Evolutionary conservation across 2,329 filamentous ascomycete genomes (phyloP).

Genomic region (Incumbomyces delicatus): DNA sequence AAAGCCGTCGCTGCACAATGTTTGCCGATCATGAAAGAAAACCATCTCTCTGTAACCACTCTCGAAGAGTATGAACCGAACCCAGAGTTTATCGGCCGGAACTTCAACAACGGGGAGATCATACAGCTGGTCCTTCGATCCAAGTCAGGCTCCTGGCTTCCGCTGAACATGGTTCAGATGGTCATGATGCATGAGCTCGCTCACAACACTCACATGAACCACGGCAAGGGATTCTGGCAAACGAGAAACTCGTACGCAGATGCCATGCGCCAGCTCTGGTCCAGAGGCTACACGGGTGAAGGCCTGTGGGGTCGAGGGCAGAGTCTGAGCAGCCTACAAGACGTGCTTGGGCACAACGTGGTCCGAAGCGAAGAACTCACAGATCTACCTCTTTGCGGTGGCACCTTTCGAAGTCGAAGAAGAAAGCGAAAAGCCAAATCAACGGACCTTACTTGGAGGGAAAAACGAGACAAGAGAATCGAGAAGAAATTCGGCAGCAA

Average conservation of each 20-base stretch:
- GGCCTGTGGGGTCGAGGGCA: constrained; percentile 72
- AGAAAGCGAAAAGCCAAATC: constrained; percentile 43
- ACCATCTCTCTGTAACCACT: constrained; percentile 55
- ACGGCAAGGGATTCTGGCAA: constrained; percentile 69
- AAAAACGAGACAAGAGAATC: constrained; percentile 62
- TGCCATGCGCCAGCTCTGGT: constrained; percentile 63
- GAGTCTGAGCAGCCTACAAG: constrained; percentile 48
- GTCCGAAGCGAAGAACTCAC: constrained; percentile 46
- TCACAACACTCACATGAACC: constrained; percentile 88
- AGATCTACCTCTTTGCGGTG: constrained; percentile 68
- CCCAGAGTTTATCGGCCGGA: constrained; percentile 72
- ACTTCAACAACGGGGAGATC: constrained; percentile 83
- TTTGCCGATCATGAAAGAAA: constrained; percentile 58
- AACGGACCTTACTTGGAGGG: constrained; percentile 51
- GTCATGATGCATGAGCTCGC: constrained; percentile 91
- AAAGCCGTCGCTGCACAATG: constrained; percentile 75
- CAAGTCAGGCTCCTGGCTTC: constrained; percentile 59
- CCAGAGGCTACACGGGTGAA: constrained; percentile 62
- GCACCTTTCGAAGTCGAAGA: constrained; percentile 55
- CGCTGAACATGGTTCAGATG: constrained; percentile 79
- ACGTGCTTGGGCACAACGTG: constrained; percentile 43
- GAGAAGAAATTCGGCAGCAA: constrained; percentile 66
- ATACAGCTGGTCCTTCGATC: constrained; percentile 71
- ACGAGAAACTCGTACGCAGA: constrained; percentile 64
- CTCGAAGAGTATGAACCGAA: constrained; percentile 78